A percentile compares a stretch with the other conserved stretches of the same genome.
Evolutionary conservation across 1,284 basidiomycete species (phyloP).

Genomic region (Sparassis latifolia): DNA sequence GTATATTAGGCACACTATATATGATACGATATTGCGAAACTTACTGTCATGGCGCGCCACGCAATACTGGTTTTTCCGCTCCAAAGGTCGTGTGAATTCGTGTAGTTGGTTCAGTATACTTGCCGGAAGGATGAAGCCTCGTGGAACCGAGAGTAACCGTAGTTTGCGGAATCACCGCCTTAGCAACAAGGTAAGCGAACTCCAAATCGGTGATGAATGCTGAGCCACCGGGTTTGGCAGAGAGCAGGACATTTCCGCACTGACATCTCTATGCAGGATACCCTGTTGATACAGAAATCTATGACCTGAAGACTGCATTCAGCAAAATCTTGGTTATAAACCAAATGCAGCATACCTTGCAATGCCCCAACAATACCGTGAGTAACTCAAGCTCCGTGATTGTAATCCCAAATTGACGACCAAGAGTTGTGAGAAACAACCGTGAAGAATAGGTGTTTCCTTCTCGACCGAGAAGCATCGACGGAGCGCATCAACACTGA

Average conservation of each 20-base stretch:
- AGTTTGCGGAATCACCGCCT: background rate
- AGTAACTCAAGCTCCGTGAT: background rate
- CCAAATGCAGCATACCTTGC: background rate
- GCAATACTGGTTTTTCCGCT: background rate
- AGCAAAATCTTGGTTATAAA: background rate
- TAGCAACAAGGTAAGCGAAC: background rate
- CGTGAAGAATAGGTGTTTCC: background rate
- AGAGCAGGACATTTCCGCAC: background rate
- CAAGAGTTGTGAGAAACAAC: background rate
- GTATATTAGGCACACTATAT: background rate
- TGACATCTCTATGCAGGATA: background rate
- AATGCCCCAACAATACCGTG: background rate
- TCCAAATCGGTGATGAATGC: conserved; percentile 2
- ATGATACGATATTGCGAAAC: background rate
- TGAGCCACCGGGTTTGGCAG: background rate
- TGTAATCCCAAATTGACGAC: background rate
- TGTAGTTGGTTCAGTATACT: background rate
- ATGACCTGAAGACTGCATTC: background rate
- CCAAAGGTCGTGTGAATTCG: background rate
- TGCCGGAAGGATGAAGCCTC: background rate
- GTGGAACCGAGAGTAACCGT: background rate
- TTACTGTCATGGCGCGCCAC: background rate
- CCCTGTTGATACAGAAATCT: background rate
- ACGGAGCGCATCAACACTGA: background rate
- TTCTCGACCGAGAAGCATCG: background rate